These are phyloP conservation scores for Cudoniella acicularis DNA, from an alignment of 495 filamentous ascomycete species.

Conservation along the genomic window DNA sequence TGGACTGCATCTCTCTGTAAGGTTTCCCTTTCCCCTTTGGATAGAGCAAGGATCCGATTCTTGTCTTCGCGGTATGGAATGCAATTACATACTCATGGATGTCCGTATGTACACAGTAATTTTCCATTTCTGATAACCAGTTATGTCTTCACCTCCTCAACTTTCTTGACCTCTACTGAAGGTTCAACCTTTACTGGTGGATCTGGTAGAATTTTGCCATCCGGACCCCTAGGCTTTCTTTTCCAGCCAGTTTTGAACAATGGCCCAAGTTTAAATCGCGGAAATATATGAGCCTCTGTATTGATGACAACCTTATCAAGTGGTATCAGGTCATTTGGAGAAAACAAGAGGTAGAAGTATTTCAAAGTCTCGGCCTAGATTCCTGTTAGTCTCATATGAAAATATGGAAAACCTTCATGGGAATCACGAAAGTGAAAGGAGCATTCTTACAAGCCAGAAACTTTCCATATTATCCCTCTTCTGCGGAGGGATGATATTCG, in stretches of 20 bases:
- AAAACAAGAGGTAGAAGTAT: slow-evolving; percentile 95
- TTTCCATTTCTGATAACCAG: background rate
- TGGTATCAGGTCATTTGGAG: slow-evolving; percentile 75
- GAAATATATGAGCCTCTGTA: slow-evolving; percentile 91
- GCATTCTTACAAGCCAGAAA: slow-evolving; percentile 76
- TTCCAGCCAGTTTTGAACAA: slow-evolving; percentile 82
- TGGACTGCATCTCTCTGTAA: too few species aligned
- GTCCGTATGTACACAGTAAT: slow-evolving; percentile 4
- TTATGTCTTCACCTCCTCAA: slow-evolving; percentile 10
- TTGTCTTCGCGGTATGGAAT: background rate
- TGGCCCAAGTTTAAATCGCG: slow-evolving; percentile 66
- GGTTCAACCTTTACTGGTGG: slow-evolving; percentile 7
- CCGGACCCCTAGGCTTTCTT: slow-evolving; percentile 47
- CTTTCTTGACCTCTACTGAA: slow-evolving; percentile 5
- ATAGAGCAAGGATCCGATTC: too few species aligned
- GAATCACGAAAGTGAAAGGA: background rate
- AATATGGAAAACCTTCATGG: background rate
- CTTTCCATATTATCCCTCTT: slow-evolving; percentile 86
- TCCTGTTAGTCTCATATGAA: slow-evolving; percentile 11
- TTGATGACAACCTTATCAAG: slow-evolving; percentile 87
- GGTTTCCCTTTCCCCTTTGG: too few species aligned
- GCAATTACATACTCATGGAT: background rate
- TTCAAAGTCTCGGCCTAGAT: slow-evolving; percentile 89
- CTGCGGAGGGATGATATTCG: slow-evolving; percentile 60
- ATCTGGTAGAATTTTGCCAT: slow-evolving; percentile 24